Evolutionary conservation across 2,329 filamentous ascomycete genomes (phyloP), one percentile per base, ranked within the genome.

Genomic region (Xylaria hypoxylon): DNA sequence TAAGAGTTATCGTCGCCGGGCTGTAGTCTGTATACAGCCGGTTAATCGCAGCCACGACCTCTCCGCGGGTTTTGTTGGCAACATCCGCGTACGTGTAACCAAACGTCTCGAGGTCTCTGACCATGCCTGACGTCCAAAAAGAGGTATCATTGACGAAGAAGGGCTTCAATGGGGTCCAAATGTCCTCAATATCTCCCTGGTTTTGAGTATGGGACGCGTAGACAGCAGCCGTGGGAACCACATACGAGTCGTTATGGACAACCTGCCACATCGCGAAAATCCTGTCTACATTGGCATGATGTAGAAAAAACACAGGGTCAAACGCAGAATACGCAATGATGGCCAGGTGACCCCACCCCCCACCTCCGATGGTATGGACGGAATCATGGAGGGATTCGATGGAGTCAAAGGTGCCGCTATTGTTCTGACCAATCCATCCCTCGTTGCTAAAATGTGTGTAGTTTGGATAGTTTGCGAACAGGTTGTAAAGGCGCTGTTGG

Each of bases 281-380:
- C 2, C 93, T 87, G 74, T 96, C 93, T 7, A 93, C 86, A 78
- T 92, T 94, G 68, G 84, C 81, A 73, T 95, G 92, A 73, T 95
- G 92, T 8, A 95, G 79, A 79, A 90, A 92, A 78, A 95, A 94
- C 13, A 92, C 80, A 0, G 92, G 92, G 74, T 96, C 93, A 75
- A 93, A 96, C 0, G 90, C 87, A 1, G 92, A 91, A 71, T 91
- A 90, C 19, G 89, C 87, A 35, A 89, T 87, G 77, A 87, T 91
- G 47, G 85, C 87, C 87, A 92, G 91, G 72, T 93, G 90, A 2
- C 77, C 77, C 67, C 72, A 77, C 1, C 91, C 90, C 40, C 84
- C 83, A 65, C 79, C 77, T 59, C 85, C 80, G 79, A 82, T 82
- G 35, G 84, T 84, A 70, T 91, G 89, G 44, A 91, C 82, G 11